Evolutionary conservation across 1,284 basidiomycete genomes (phyloP).

Genomic region (Coniferiporia sulphurascens): DNA sequence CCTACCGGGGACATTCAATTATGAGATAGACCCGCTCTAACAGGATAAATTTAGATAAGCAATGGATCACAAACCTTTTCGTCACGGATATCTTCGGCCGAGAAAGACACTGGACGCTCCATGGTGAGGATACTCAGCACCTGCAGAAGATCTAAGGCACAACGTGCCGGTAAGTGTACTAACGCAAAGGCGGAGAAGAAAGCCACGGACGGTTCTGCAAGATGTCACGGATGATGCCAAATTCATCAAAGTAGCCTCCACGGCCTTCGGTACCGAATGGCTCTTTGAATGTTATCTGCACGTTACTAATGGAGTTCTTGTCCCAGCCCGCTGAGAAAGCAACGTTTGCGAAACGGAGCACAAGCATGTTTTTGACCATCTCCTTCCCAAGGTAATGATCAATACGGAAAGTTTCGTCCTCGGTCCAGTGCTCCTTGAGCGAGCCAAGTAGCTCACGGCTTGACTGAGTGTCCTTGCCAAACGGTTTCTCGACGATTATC

Average conservation of each 20-base stretch:
- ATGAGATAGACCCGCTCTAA: constrained; percentile 17
- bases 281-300: constrained; percentile 98
- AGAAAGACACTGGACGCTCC: constrained; percentile 97
- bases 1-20: constrained; percentile 41
- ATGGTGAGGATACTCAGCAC: constrained; percentile 90
- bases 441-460: constrained; percentile 73
- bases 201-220: constrained; percentile 86
- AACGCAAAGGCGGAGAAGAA: constrained; percentile 2
- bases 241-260: constrained; percentile 98
- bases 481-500: constrained; percentile 95
- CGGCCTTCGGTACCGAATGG: constrained; percentile 96
- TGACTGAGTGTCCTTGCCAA: constrained; percentile 90
- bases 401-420: constrained; percentile 96
- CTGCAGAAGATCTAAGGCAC: constrained; percentile 76
- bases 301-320: constrained; percentile 90
- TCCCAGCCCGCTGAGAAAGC: constrained; percentile 87
- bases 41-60: constrained; percentile 6
- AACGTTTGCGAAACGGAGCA: constrained; percentile 90
- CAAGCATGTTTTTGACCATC: constrained; percentile 97
- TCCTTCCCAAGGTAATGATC: constrained; percentile 98
- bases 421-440: constrained; percentile 84
- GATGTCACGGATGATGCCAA: constrained; percentile 95
- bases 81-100: constrained; percentile 93
- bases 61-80: constrained; percentile 69
- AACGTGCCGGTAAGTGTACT: constrained; percentile 11